These are phyloP conservation scores for Cetraspora pellucida DNA, from an alignment of 192 early-diverging fungal genomes.

Conservation along the genomic window DNA sequence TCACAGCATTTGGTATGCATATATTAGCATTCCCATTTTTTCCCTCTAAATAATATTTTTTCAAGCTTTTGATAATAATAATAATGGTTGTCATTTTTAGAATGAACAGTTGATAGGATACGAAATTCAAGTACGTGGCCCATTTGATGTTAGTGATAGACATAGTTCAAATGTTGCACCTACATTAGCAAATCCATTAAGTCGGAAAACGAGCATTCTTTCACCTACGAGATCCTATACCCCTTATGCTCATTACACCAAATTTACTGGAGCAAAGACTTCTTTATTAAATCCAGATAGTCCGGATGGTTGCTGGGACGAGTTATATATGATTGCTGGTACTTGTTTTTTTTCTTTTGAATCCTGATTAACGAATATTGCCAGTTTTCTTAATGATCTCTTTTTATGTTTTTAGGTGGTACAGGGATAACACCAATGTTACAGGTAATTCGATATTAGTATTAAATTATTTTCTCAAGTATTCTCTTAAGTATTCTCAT, in stretches of 20 bases:
- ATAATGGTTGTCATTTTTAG: background rate
- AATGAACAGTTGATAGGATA: constrained; percentile 22
- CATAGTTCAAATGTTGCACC: background rate
- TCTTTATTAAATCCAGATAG: constrained; percentile 27
- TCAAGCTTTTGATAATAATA: background rate
- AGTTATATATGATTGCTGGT: constrained; percentile 27
- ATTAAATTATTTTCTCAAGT: background rate
- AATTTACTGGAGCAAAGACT: background rate
- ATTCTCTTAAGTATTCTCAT: too few species aligned
- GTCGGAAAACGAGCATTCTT: too few species aligned
- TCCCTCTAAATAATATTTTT: background rate
- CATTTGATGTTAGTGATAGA: constrained; percentile 31
- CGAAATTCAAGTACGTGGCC: constrained; percentile 30
- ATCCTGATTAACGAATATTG: too few species aligned
- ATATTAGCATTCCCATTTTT: background rate
- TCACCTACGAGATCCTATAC: too few species aligned
- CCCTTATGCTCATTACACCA: too few species aligned
- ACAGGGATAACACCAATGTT: constrained; percentile 30
- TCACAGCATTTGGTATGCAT: constrained; percentile 18
- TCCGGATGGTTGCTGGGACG: constrained; percentile 28
- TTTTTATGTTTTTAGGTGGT: constrained; percentile 6
- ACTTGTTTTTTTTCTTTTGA: too few species aligned
- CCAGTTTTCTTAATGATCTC: too few species aligned
- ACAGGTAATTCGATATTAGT: background rate
- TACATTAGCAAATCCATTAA: too few species aligned